Evolutionary conservation across 2,329 filamentous ascomycete species (phyloP), one percentile per base, ranked within the genome.

Genomic region (Erysiphe pulchra): DNA sequence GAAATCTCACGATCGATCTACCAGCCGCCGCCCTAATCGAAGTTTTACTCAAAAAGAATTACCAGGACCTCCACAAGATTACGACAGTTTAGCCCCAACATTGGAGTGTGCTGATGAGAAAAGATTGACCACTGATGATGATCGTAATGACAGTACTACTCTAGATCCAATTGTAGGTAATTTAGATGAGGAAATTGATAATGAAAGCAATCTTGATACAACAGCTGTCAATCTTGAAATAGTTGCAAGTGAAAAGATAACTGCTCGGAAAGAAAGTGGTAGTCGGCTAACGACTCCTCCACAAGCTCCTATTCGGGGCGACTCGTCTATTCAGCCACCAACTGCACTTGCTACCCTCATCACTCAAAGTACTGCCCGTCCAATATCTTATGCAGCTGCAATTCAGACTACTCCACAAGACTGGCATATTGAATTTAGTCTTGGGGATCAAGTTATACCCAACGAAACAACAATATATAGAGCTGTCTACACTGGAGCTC

Each of bases 401-500:
- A 72, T 92, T 45, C 81, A 86, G 53, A 68, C 81, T 13, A 67
- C 74, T 0, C 83, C 86, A 1, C 80, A 92, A 57, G 86, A 95
- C 57, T 98, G 90, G 90, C 87, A 98, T 56, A 85, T 98, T 49
- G 83, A 95, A 56, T 98, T 98, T 62, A 86, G 75, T 52, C 71
- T 95, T 44, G 80, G 92, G 51, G 80, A 72, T 45, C 84, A 85
- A 59, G 71, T 80, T 1, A 80, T 98, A 48, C 69, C 81, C 0
- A 90, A 86, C 53, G 86, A 95, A 54, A 94, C 83, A 0, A 98
- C 90, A 0, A 87, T 98, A 47, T 98, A 95, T 57, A 79, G 87
- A 42, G 90, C 90, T 31, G 83, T 95, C 9, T 83, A 94, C 56
- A 42, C 63, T 57, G 47, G 56, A 60, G 68, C 72, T 48, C 61